Evolutionary conservation across 805 yeast genomes (phyloP).

Genomic region (Candida insectalens): DNA sequence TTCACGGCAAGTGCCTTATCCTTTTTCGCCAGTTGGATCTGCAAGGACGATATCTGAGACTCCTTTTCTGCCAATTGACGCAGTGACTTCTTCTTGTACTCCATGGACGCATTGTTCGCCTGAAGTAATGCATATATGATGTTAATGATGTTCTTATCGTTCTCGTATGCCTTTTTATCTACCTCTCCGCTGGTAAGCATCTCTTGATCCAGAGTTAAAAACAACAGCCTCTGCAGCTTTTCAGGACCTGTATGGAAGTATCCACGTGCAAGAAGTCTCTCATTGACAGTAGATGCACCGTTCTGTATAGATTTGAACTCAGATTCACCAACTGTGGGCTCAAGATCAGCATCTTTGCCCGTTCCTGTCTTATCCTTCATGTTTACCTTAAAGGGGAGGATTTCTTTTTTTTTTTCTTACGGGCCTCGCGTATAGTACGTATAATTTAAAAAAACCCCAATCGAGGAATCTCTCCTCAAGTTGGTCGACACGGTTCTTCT

Average conservation of each 20-base stretch:
- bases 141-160: slow-evolving; percentile 23
- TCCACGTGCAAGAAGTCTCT: slow-evolving; percentile 16
- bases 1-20: slow-evolving; percentile 5
- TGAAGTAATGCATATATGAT: slow-evolving; percentile 17
- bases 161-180: slow-evolving; percentile 11
- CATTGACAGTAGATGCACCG: slow-evolving; percentile 17
- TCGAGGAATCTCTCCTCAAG: no score
- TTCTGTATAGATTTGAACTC: slow-evolving; percentile 11
- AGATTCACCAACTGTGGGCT: background rate
- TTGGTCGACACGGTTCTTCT: no score
- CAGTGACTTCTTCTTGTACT: slow-evolving; percentile 10
- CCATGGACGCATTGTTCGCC: slow-evolving; percentile 13
- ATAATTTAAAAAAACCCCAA: no score
- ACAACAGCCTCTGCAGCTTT: slow-evolving; percentile 10
- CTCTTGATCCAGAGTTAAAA: slow-evolving; percentile 12
- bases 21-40: slow-evolving; percentile 5
- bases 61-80: slow-evolving; percentile 9
- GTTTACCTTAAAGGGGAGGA: background rate
- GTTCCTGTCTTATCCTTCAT: background rate
- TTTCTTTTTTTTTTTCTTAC: background rate
- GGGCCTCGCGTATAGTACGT: no score
- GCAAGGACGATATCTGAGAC: slow-evolving; percentile 2
- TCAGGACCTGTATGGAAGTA: slow-evolving; percentile 14
- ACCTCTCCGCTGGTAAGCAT: slow-evolving; percentile 2
- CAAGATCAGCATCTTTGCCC: background rate